phyloP scores from a whole-genome alignment of 2,329 filamentous ascomycete genomes.

The Amesomyces nigricolor region DNA sequence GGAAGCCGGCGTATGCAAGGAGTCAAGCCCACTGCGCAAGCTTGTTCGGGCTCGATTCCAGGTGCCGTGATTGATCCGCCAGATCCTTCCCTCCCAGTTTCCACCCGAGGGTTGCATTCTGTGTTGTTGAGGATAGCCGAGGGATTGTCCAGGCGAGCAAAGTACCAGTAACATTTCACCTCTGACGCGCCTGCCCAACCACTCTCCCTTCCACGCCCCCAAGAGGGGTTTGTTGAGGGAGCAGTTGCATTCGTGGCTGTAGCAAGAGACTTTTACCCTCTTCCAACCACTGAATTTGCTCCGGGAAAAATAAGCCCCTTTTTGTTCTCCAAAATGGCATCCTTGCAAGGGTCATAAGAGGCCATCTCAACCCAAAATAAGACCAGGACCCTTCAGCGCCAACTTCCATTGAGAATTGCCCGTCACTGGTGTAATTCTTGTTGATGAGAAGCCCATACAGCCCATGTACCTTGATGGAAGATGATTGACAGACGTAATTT shows the following conservation, averaged over 20 bases:
- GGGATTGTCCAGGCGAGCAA: constrained; percentile 2
- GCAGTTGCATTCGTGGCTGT: constrained; percentile 12
- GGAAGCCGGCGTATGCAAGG: constrained; percentile 11
- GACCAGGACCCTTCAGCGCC: neutral
- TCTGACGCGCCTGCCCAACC: neutral
- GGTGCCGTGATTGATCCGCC: constrained; percentile 5
- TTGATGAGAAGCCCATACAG: constrained; percentile 18
- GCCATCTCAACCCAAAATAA: constrained; percentile 1
- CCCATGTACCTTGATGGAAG: constrained; percentile 17
- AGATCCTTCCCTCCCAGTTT: neutral
- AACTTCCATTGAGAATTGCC: neutral
- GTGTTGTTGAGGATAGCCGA: constrained; percentile 12
- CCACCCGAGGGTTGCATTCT: constrained; percentile 19
- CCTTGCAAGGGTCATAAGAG: neutral
- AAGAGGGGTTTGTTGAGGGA: constrained; percentile 2
- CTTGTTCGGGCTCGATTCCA: neutral
- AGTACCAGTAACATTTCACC: constrained; percentile 10
- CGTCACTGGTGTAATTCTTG: constrained; percentile 19
- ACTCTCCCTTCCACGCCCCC: neutral
- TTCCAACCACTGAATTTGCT: constrained; percentile 17
- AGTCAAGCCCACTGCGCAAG: neutral
- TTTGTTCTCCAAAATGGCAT: neutral
- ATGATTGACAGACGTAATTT: constrained; percentile 23
- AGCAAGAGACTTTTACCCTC: constrained; percentile 18
- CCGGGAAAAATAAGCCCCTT: constrained; percentile 11